These are phyloP conservation scores for Podospora bellae-mahoneyi DNA, from an alignment of 495 filamentous ascomycete genomes.

Conservation along the genomic window DNA sequence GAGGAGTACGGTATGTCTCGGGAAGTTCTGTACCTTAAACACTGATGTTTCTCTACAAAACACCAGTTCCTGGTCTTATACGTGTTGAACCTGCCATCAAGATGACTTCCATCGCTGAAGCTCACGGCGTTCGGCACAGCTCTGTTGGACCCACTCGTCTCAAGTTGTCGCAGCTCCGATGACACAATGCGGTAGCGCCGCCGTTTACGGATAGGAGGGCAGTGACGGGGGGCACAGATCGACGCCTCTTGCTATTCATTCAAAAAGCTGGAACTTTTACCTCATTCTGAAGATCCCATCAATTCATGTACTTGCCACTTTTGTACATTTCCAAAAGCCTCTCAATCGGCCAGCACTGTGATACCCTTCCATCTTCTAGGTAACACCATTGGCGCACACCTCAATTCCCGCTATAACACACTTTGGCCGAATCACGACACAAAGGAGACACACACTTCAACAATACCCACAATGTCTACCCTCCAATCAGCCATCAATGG, in stretches of 20 bases:
- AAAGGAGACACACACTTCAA: neutral
- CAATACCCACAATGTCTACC: conserved; percentile 33
- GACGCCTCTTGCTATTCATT: neutral
- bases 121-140: neutral
- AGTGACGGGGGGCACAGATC: neutral
- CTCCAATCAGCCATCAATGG: conserved; percentile 45
- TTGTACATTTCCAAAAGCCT: neutral
- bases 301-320: neutral
- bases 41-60: neutral
- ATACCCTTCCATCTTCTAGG: conserved; percentile 4
- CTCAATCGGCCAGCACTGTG: conserved; percentile 6
- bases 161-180: conserved; percentile 13
- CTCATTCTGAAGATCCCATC: neutral
- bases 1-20: neutral
- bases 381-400: conserved; percentile 7
- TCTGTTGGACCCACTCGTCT: conserved; percentile 13
- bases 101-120: neutral
- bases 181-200: conserved; percentile 19
- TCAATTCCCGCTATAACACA: neutral
- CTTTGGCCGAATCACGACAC: neutral
- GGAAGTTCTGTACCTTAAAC: neutral
- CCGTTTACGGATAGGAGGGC: neutral
- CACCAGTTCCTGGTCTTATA: neutral
- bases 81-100: neutral
- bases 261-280: neutral